Conservation (phyloP, 2,329 filamentous ascomycete species). For the Alternaria gansuensis region DNA sequence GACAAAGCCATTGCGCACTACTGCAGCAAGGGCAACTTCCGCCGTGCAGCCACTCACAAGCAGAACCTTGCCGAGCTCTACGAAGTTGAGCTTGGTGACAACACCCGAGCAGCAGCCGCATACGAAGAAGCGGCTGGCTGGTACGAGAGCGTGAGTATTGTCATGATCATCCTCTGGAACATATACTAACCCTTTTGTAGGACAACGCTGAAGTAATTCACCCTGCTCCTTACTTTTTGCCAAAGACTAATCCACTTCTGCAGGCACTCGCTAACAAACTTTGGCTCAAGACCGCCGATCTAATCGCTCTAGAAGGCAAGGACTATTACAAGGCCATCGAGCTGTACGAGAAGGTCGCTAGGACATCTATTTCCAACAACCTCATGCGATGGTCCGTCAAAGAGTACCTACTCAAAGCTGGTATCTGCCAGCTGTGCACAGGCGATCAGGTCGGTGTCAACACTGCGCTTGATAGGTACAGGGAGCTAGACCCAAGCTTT, state of each 20-base stretch:
- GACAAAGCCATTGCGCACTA: slow-evolving; percentile 85
- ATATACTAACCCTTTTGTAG: slow-evolving; percentile 36
- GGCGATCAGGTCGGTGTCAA: slow-evolving; percentile 79
- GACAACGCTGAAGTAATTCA: slow-evolving; percentile 50
- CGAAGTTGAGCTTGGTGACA: slow-evolving; percentile 81
- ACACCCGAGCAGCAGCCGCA: slow-evolving; percentile 78
- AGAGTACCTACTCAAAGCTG: slow-evolving; percentile 93
- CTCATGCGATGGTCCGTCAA: slow-evolving; percentile 73
- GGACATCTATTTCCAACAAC: slow-evolving; percentile 82
- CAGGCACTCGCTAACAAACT: slow-evolving; percentile 85
- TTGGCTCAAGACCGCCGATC: slow-evolving; percentile 89
- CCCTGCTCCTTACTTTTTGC: slow-evolving; percentile 23
- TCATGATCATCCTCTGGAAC: neutral
- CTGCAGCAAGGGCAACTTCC: slow-evolving; percentile 87
- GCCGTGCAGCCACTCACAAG: slow-evolving; percentile 88
- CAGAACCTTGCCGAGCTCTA: slow-evolving; percentile 87
- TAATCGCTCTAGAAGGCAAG: slow-evolving; percentile 81
- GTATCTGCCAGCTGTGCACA: slow-evolving; percentile 85
- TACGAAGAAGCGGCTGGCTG: slow-evolving; percentile 88
- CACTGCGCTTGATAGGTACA: slow-evolving; percentile 82
- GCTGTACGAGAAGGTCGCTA: slow-evolving; percentile 81
- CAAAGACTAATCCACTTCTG: slow-evolving; percentile 34
- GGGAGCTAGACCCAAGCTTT: slow-evolving; percentile 72
- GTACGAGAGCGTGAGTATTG: slow-evolving; percentile 70
- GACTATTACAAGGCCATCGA: slow-evolving; percentile 65